Percentiles rank a stretch among this genome's conserved stretches.
phyloP scores from a whole-genome alignment of 2,329 filamentous ascomycete species.

The Celoporthe dispersa region DNA sequence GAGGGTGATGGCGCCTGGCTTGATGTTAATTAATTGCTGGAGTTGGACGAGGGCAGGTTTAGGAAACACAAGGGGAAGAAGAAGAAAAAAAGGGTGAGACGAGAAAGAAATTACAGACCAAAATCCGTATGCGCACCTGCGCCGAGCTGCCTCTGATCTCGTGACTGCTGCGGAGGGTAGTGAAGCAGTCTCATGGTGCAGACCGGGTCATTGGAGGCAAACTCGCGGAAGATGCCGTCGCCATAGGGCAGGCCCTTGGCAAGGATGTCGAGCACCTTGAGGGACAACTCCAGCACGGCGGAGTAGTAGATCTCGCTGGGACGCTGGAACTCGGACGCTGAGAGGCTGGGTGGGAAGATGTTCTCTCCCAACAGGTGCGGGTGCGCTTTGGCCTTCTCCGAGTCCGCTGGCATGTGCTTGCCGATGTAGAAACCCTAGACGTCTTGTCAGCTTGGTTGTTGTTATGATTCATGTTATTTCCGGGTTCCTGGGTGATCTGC shows the following conservation, averaged over 20 bases:
- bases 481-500: not conserved
- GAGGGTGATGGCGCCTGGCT: slow-evolving; percentile 52
- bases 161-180: slow-evolving; percentile 49
- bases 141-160: slow-evolving; percentile 39
- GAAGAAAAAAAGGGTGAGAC: not conserved
- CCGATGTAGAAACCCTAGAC: slow-evolving; percentile 45
- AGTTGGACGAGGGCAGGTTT: not conserved
- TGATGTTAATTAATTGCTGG: not conserved
- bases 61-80: not conserved
- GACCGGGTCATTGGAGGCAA: slow-evolving; percentile 46
- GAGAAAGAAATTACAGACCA: too few species aligned
- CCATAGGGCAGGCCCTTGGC: slow-evolving; percentile 47
- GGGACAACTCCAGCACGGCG: slow-evolving; percentile 45
- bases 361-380: slow-evolving; percentile 47
- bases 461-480: too few species aligned
- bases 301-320: slow-evolving; percentile 47
- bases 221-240: slow-evolving; percentile 48
- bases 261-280: slow-evolving; percentile 46
- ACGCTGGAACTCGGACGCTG: slow-evolving; percentile 40
- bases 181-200: slow-evolving; percentile 52
- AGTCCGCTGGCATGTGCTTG: slow-evolving; percentile 40
- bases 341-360: slow-evolving; percentile 39
- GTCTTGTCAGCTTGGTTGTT: not conserved
- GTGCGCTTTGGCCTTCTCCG: slow-evolving; percentile 40
- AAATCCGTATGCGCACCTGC: slow-evolving; percentile 60